These are phyloP conservation scores for Capillidium rhysosporum DNA, from an alignment of 371 early-diverging fungal genomes.

Conservation along the genomic window DNA sequence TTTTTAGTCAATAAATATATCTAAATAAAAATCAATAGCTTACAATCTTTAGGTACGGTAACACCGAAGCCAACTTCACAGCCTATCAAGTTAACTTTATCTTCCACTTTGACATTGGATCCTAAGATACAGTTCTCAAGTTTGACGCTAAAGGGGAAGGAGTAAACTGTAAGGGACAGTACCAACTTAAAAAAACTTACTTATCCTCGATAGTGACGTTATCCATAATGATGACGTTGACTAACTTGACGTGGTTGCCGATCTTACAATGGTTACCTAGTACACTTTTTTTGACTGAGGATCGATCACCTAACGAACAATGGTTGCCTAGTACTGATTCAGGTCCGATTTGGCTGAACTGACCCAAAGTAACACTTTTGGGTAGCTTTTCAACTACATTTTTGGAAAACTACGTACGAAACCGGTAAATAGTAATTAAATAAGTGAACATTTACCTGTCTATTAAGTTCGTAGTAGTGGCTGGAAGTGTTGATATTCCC, in stretches of 20 bases:
- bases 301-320: constrained; percentile 73
- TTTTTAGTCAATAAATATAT: no score
- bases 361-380: neutral
- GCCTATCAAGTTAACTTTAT: constrained; percentile 59
- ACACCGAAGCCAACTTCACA: constrained; percentile 72
- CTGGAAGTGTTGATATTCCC: constrained; percentile 69
- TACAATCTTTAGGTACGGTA: constrained; percentile 49
- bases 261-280: constrained; percentile 81
- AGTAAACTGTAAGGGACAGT: neutral
- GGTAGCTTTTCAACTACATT: neutral
- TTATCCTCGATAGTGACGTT: constrained; percentile 68
- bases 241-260: constrained; percentile 87
- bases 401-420: neutral
- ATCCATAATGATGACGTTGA: constrained; percentile 86
- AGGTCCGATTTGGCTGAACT: constrained; percentile 21
- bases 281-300: constrained; percentile 76
- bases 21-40: neutral
- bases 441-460: constrained; percentile 31
- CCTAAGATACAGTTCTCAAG: constrained; percentile 78
- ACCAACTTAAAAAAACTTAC: constrained; percentile 19
- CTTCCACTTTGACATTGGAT: constrained; percentile 51
- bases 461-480: constrained; percentile 67
- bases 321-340: constrained; percentile 82
- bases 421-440: neutral
- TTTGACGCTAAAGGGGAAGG: constrained; percentile 42